These are phyloP conservation scores for Diaporthe aspalathi DNA, from an alignment of 2,329 filamentous ascomycete species.

Conservation along the genomic window DNA sequence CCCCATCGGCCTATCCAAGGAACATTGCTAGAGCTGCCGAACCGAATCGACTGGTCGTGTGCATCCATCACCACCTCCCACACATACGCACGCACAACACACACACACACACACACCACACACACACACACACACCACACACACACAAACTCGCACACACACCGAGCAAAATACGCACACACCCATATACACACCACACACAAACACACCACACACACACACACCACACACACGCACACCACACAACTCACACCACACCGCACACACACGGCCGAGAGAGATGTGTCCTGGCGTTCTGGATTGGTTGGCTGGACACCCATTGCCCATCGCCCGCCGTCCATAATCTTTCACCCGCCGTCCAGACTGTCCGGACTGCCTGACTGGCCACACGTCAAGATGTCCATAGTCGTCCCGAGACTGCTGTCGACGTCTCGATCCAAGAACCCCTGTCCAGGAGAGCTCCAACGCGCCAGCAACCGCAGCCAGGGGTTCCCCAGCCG, in stretches of 20 bases:
- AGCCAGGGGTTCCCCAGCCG: constrained; percentile 32
- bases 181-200: background rate
- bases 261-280: constrained; percentile 8
- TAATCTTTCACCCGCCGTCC: background rate
- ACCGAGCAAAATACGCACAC: background rate
- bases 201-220: background rate
- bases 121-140: background rate
- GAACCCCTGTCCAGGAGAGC: constrained; percentile 20
- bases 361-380: background rate
- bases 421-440: constrained; percentile 23
- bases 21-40: constrained; percentile 7
- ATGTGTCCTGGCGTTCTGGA: background rate
- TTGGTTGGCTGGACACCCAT: no score
- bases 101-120: background rate
- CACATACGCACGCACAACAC: background rate
- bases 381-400: background rate
- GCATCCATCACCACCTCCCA: background rate
- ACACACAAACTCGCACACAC: background rate
- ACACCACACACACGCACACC: background rate
- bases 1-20: background rate
- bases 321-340: constrained; percentile 13
- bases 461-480: constrained; percentile 2
- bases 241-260: background rate
- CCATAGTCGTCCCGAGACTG: background rate
- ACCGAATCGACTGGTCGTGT: constrained; percentile 12